These are phyloP conservation scores for Blastomyces silverae DNA, from an alignment of 2,329 filamentous ascomycete genomes.

Conservation along the genomic window DNA sequence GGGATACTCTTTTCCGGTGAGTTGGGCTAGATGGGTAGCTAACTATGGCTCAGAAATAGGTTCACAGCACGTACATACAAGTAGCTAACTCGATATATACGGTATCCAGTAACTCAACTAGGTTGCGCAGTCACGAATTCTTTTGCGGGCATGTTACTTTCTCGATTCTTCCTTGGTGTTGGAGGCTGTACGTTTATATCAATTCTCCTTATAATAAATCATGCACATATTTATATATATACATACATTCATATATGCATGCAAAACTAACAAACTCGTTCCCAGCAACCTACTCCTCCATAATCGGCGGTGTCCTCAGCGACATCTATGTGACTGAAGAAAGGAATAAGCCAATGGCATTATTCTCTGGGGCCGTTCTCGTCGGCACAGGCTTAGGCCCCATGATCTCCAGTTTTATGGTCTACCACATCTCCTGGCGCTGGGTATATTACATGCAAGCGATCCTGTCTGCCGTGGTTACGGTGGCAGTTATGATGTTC, in stretches of 20 bases:
- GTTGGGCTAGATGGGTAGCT: constrained; percentile 23
- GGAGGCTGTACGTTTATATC: constrained; percentile 56
- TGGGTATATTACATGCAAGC: constrained; percentile 88
- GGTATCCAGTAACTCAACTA: constrained; percentile 52
- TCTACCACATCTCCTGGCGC: constrained; percentile 62
- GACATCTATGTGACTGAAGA: constrained; percentile 75
- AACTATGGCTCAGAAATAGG: not conserved
- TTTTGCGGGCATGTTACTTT: constrained; percentile 66
- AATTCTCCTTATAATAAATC: not conserved
- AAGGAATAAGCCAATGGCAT: constrained; percentile 80
- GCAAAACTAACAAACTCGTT: constrained; percentile 5
- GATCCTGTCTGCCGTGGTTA: constrained; percentile 59
- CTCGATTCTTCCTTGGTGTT: constrained; percentile 69
- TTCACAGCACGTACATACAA: not conserved
- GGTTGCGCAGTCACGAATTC: constrained; percentile 64
- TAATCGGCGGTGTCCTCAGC: constrained; percentile 85
- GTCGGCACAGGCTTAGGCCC: constrained; percentile 75
- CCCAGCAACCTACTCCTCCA: constrained; percentile 65
- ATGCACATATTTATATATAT: not conserved
- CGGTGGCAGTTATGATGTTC: constrained; percentile 58
- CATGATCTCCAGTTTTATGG: constrained; percentile 62
- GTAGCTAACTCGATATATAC: constrained; percentile 13
- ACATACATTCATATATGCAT: not conserved
- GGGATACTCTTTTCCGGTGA: constrained; percentile 61
- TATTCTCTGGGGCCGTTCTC: constrained; percentile 74